These are phyloP conservation scores for Aspergillus sp. DNA, from an alignment of 2,329 filamentous ascomycete species.

Conservation along the genomic window DNA sequence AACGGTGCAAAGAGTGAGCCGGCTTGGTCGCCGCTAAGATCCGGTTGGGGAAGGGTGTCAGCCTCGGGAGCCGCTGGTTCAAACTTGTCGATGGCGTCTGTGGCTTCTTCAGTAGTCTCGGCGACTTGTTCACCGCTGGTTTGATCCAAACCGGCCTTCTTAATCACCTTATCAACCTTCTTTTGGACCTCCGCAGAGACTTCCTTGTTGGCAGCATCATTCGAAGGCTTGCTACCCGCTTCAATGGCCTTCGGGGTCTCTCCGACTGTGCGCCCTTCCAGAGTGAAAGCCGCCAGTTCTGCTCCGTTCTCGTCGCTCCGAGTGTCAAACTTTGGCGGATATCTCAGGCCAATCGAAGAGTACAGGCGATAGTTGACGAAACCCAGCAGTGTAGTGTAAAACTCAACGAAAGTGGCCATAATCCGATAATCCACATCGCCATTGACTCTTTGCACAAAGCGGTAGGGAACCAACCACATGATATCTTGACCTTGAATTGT, in stretches of 20 bases:
- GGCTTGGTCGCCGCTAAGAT: slow-evolving; percentile 63
- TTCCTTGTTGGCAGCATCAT: slow-evolving; percentile 50
- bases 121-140: slow-evolving; percentile 44
- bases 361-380: slow-evolving; percentile 97
- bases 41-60: slow-evolving; percentile 81
- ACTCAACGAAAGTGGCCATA: slow-evolving; percentile 98
- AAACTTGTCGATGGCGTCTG: slow-evolving; percentile 82
- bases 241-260: slow-evolving; percentile 52
- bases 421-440: slow-evolving; percentile 97
- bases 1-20: slow-evolving; percentile 81
- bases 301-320: slow-evolving; percentile 84
- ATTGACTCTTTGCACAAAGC: slow-evolving; percentile 92
- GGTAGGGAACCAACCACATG: slow-evolving; percentile 95
- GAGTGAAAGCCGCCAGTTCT: slow-evolving; percentile 85
- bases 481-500: slow-evolving; percentile 97
- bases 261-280: slow-evolving; percentile 70
- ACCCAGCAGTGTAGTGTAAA: slow-evolving; percentile 93
- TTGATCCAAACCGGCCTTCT: slow-evolving; percentile 42
- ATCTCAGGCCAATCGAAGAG: slow-evolving; percentile 85
- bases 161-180: slow-evolving; percentile 60
- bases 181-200: slow-evolving; percentile 70
- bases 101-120: slow-evolving; percentile 50
- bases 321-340: slow-evolving; percentile 90
- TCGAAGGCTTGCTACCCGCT: slow-evolving; percentile 54
- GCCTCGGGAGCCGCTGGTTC: slow-evolving; percentile 80